Evolutionary conservation across 2,329 filamentous ascomycete genomes (phyloP).

Genomic region (Xylariaceae sp.): DNA sequence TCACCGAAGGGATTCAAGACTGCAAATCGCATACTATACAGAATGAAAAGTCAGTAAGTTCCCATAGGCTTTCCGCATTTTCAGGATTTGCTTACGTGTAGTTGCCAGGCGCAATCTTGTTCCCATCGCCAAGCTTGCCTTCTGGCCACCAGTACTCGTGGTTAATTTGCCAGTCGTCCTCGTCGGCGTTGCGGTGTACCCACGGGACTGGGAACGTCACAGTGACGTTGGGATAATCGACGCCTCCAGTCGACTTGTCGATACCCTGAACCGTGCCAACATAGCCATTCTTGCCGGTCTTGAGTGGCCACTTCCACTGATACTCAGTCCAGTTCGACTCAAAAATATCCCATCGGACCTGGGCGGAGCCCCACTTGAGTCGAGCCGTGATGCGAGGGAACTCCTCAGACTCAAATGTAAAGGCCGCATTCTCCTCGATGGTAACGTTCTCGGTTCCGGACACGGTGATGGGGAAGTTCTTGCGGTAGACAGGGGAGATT

Average conservation of each 20-base stretch:
- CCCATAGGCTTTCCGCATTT: too few relatives aligned
- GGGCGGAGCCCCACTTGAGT: slow-evolving; percentile 4
- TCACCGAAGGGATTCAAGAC: slow-evolving; percentile 17
- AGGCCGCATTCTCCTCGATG: too few relatives aligned
- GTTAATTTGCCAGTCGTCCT: neutral
- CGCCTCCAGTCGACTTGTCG: neutral
- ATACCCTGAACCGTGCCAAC: neutral
- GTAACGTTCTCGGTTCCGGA: too few relatives aligned
- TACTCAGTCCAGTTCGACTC: slow-evolving; percentile 25
- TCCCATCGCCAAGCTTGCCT: neutral
- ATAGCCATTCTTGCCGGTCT: neutral
- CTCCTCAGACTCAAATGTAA: too few relatives aligned
- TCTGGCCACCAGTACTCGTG: neutral
- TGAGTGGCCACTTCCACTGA: slow-evolving; percentile 27
- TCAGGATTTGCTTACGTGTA: neutral
- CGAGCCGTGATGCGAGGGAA: slow-evolving; percentile 16
- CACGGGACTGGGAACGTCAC: neutral
- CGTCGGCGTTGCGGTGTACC: neutral
- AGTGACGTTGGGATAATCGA: neutral
- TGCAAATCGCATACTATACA: slow-evolving; percentile 20
- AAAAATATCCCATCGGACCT: slow-evolving; percentile 21
- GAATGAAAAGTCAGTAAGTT: neutral
- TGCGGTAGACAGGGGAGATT: neutral
- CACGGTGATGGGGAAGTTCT: too few relatives aligned
- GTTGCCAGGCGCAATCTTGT: neutral